Base-by-base conservation (phyloP, 306 rosid genomes). In the Cucurbita maxima region DNA sequence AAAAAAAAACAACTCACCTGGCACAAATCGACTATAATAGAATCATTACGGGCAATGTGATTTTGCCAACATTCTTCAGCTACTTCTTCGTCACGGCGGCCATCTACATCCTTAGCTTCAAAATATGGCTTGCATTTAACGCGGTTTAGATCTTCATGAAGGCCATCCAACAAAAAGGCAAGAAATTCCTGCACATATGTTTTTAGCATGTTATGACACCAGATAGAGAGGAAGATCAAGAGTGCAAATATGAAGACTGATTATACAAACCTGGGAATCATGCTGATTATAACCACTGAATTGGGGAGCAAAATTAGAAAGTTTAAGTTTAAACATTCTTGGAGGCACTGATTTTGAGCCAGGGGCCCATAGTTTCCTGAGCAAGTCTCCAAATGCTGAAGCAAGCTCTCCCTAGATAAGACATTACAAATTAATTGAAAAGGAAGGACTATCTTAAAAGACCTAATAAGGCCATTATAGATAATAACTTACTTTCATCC, bases 111-210 rank as follows among this genome's bases (percentile, higher is more conserved):
- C 79, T 88, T 88, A 67, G 88, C 92, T 82, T 89, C 96, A 36
- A 85, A 80, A 76, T 88, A 88, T 1, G 97, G 92, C 80, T 92
- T 92, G 80, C 85, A 81, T 76, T 86, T 92, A 45, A 88, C 95
- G 58, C 96, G 92, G 78, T 92, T 92, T 78, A 89, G 85, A 80
- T 92, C 97, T 79, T 92, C 97, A 73, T 92, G 96, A 55, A 92
- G 81, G 52, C 97, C 97, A 81, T 89, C 95, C 87, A 92, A 80
- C 87, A 92, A 76, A 82, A 92, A 92, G n/a, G 97, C 92, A 74
- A 89, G 92, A 77, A 92, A 87, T 81, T 92, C 97, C 97, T 92
- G 85, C 74, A 63, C 71, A 85, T 40, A 77, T 71, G 79, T 55
- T 63, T 22, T 41, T 75, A 59, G 66, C 60, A 73, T 61, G 76